Evolutionary conservation across 768 basidiomycete genomes (phyloP).

Genomic region (Panaeolus papilionaceus): DNA sequence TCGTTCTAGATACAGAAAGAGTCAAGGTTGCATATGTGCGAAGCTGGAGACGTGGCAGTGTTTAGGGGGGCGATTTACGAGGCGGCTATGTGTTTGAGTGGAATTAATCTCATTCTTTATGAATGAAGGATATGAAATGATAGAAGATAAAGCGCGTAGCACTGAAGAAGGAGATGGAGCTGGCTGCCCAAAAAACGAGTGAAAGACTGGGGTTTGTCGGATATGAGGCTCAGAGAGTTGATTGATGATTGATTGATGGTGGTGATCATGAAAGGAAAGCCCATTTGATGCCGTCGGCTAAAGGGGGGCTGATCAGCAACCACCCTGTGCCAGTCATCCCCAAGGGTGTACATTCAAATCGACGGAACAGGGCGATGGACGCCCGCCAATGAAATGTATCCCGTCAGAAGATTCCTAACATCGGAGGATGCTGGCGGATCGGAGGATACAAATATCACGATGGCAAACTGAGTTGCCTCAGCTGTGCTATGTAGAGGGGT

Average conservation of each 20-base stretch:
- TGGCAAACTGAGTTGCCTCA: background rate
- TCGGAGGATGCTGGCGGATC: background rate
- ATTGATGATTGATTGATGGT: background rate
- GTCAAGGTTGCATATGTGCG: background rate
- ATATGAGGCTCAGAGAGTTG: background rate
- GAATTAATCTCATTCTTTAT: background rate
- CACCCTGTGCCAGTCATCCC: background rate
- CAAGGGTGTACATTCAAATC: background rate
- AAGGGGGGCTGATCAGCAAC: background rate
- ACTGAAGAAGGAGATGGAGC: background rate
- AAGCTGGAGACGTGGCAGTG: background rate
- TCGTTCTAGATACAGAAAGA: slow-evolving; percentile 1
- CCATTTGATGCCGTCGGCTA: background rate
- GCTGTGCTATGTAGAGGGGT: too few relatives aligned
- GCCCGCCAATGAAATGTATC: background rate
- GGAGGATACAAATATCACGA: background rate
- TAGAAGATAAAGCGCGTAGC: background rate
- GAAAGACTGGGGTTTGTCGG: background rate
- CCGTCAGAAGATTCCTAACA: background rate
- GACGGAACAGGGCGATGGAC: slow-evolving; percentile 1
- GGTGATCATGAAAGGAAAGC: slow-evolving; percentile 2
- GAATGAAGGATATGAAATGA: background rate
- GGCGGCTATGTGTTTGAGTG: background rate
- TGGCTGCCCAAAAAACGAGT: background rate
- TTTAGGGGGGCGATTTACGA: background rate